Evolutionary conservation across 2,329 filamentous ascomycete genomes (phyloP).

Genomic region (Diaporthe humulicola): DNA sequence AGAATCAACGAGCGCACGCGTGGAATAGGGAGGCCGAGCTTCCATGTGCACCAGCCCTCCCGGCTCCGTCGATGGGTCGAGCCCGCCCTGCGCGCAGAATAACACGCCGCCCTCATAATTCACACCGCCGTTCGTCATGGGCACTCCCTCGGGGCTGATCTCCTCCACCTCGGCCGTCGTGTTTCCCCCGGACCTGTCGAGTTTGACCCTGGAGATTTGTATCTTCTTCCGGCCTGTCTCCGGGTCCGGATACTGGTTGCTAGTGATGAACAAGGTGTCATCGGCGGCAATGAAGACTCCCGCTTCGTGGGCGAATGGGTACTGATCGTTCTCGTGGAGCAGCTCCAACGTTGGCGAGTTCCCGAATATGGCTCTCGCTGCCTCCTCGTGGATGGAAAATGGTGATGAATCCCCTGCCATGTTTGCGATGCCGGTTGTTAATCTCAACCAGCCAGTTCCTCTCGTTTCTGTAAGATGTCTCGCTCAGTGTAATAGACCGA

Average conservation of each 20-base stretch:
- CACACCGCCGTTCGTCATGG: conserved; percentile 64
- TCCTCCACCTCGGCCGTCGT: conserved; percentile 46
- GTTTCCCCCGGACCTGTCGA: conserved; percentile 37
- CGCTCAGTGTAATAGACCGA: too few relatives aligned
- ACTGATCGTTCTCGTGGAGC: conserved; percentile 52
- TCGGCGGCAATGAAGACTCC: conserved; percentile 34
- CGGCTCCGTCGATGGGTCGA: conserved; percentile 33
- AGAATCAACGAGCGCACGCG: conserved; percentile 49
- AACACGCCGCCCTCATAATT: conserved; percentile 58
- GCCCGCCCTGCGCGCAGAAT: conserved; percentile 57
- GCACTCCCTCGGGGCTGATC: conserved; percentile 49
- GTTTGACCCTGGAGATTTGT: conserved; percentile 47
- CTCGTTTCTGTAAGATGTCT: too few relatives aligned
- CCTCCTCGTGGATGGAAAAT: conserved; percentile 32
- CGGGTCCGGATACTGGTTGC: conserved; percentile 48
- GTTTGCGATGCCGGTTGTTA: not conserved
- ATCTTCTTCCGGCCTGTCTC: conserved; percentile 45
- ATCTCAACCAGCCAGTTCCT: not conserved
- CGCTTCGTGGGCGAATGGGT: conserved; percentile 65
- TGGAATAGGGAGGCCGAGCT: conserved; percentile 48
- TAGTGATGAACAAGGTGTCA: conserved; percentile 48
- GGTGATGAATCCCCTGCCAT: conserved; percentile 13
- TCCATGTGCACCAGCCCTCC: conserved; percentile 52
- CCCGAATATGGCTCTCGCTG: conserved; percentile 49
- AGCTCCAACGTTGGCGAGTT: conserved; percentile 51